These are phyloP conservation scores for Xerocomus amazonicus DNA, from an alignment of 1,284 basidiomycete species.

Conservation along the genomic window DNA sequence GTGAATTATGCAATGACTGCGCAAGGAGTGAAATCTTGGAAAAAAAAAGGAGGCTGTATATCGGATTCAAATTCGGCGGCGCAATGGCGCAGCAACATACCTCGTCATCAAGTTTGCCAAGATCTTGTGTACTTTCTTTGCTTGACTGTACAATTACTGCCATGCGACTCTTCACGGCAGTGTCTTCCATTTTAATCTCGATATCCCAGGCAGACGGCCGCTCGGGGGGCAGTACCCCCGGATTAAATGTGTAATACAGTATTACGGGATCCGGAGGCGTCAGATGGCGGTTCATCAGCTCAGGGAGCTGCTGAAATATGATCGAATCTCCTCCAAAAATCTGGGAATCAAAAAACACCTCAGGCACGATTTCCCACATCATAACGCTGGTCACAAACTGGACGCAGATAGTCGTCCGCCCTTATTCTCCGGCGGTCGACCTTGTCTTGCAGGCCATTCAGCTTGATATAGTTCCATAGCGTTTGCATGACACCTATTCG, in stretches of 20 bases:
- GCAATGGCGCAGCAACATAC: slow-evolving; percentile 37
- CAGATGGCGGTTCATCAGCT: slow-evolving; percentile 80
- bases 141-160: slow-evolving; percentile 70
- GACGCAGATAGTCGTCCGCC: slow-evolving; percentile 68
- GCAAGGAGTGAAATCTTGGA: slow-evolving; percentile 69
- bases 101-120: slow-evolving; percentile 85
- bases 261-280: slow-evolving; percentile 79
- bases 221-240: slow-evolving; percentile 53
- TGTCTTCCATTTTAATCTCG: slow-evolving; percentile 87
- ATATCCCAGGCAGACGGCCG: slow-evolving; percentile 80
- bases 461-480: slow-evolving; percentile 92
- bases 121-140: slow-evolving; percentile 63
- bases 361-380: background rate
- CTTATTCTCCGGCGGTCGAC: slow-evolving; percentile 79
- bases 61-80: slow-evolving; percentile 13
- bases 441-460: slow-evolving; percentile 86
- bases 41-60: slow-evolving; percentile 6
- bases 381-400: slow-evolving; percentile 40
- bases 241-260: slow-evolving; percentile 76
- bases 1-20: slow-evolving; percentile 81
- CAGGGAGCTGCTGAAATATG: slow-evolving; percentile 80
- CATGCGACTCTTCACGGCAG: slow-evolving; percentile 72
- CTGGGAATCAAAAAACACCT: slow-evolving; percentile 35
- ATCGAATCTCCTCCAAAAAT: slow-evolving; percentile 66
- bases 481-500: slow-evolving; percentile 79